Percentiles rank a stretch among this genome's conserved stretches.
Conservation (phyloP, 306 rosid genomes). For the Inga laurina region DNA sequence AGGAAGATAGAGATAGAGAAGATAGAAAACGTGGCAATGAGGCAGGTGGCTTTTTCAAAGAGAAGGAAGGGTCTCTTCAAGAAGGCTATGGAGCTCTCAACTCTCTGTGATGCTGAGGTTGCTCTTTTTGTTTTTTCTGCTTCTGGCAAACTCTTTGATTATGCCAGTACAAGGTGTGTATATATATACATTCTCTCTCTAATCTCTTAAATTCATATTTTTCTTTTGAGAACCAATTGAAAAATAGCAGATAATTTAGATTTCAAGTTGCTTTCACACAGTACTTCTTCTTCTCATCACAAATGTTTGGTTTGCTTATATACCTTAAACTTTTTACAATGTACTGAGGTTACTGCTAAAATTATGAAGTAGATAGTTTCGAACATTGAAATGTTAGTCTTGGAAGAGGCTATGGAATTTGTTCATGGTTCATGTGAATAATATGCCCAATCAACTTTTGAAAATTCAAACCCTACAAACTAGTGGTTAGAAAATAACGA, state of each 20-base stretch:
- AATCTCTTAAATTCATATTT: too few relatives aligned
- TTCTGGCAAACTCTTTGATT: conserved; percentile 39
- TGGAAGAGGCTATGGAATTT: not conserved
- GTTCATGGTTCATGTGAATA: not conserved
- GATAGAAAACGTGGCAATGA: conserved; percentile 30
- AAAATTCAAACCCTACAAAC: not conserved
- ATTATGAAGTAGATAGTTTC: not conserved
- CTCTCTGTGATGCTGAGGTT: not conserved
- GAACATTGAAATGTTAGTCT: not conserved
- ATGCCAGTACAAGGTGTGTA: not conserved
- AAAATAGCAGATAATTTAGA: not conserved
- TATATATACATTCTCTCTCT: not conserved
- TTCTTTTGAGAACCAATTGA: too few relatives aligned
- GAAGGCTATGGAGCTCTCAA: not conserved
- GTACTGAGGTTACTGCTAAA: not conserved
- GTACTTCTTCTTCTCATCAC: too few relatives aligned
- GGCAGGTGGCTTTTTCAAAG: conserved; percentile 30
- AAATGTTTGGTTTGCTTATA: too few relatives aligned
- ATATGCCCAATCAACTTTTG: not conserved
- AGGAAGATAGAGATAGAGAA: conserved; percentile 20
- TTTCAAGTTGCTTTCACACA: not conserved
- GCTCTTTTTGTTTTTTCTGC: conserved; percentile 31
- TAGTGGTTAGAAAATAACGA: not conserved
- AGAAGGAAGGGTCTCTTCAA: not conserved
- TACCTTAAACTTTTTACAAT: too few relatives aligned